Conservation (phyloP, 129 eudicot species). For the Lonicera japonica region DNA sequence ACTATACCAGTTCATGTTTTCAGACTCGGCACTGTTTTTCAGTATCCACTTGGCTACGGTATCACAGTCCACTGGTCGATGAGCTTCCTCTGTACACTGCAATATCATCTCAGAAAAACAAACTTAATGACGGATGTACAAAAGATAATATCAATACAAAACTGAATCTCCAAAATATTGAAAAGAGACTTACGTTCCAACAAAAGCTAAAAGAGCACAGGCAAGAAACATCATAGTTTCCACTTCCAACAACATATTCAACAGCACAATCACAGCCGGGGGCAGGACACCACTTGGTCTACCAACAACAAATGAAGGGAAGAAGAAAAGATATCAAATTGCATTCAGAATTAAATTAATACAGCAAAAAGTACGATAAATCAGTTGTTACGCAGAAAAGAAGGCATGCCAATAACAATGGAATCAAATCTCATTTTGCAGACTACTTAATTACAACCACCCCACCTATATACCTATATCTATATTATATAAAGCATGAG, state of each 20-base stretch:
- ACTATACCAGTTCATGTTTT: conserved; percentile 92
- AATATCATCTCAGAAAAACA: conserved; percentile 4
- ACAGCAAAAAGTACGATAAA: neutral
- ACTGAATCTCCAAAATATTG: neutral
- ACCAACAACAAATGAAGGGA: conserved; percentile 1
- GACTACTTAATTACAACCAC: neutral
- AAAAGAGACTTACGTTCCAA: conserved; percentile 79
- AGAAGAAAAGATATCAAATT: neutral
- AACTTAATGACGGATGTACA: neutral
- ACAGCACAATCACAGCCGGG: conserved; percentile 97
- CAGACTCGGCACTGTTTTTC: conserved; percentile 97
- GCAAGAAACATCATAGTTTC: conserved; percentile 82
- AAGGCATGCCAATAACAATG: too few relatives aligned
- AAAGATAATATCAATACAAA: neutral
- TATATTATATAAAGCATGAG: too few relatives aligned
- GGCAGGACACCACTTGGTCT: conserved; percentile 99
- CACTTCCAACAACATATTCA: conserved; percentile 80
- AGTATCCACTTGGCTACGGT: conserved; percentile 93
- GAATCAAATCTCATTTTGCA: neutral
- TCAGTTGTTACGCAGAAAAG: neutral
- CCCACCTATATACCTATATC: neutral
- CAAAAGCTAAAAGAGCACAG: conserved; percentile 88
- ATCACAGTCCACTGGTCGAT: conserved; percentile 97
- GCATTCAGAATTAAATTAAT: neutral
- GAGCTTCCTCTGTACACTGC: conserved; percentile 98